A percentile compares a stretch with the other conserved stretches of the same genome.
Evolutionary conservation across 2,329 filamentous ascomycete species (phyloP).

Genomic region (Paecilomyces fulvus): DNA sequence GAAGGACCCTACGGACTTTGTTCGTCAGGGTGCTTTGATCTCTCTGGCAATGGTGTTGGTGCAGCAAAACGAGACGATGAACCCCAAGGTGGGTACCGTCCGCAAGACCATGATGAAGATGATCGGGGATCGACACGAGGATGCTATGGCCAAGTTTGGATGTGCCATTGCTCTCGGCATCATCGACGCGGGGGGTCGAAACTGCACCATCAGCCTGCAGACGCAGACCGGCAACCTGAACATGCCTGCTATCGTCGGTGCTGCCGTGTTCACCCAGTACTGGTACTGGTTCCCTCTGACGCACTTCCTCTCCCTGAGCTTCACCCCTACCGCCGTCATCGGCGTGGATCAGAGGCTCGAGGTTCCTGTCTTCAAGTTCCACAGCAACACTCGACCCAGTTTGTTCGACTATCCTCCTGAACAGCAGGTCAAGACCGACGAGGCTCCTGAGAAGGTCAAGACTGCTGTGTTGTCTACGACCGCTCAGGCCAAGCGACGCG

Average conservation of each 20-base stretch:
- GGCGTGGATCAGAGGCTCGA: constrained; percentile 89
- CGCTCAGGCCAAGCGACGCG: constrained; percentile 89
- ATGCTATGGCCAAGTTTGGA: constrained; percentile 99
- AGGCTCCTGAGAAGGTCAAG: constrained; percentile 86
- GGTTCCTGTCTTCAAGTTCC: constrained; percentile 88
- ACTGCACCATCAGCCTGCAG: constrained; percentile 96
- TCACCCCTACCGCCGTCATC: constrained; percentile 94
- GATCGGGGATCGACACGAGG: constrained; percentile 87
- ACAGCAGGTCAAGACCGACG: constrained; percentile 88
- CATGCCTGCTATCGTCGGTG: constrained; percentile 96
- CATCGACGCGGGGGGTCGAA: constrained; percentile 93
- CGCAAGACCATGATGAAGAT: constrained; percentile 93
- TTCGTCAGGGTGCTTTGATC: constrained; percentile 91
- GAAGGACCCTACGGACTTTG: constrained; percentile 97
- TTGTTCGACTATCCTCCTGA: constrained; percentile 97
- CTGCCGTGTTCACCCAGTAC: constrained; percentile 97
- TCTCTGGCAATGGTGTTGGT: constrained; percentile 96
- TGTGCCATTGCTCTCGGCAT: constrained; percentile 90
- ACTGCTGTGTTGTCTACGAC: constrained; percentile 95
- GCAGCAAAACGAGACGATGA: constrained; percentile 99
- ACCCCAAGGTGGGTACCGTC: constrained; percentile 85
- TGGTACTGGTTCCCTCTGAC: constrained; percentile 99
- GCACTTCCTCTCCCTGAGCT: constrained; percentile 91
- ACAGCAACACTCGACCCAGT: constrained; percentile 88
- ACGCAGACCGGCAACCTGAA: constrained; percentile 98